phyloP scores from a whole-genome alignment of 805 yeast genomes.

The Suhomyces prunicola region DNA sequence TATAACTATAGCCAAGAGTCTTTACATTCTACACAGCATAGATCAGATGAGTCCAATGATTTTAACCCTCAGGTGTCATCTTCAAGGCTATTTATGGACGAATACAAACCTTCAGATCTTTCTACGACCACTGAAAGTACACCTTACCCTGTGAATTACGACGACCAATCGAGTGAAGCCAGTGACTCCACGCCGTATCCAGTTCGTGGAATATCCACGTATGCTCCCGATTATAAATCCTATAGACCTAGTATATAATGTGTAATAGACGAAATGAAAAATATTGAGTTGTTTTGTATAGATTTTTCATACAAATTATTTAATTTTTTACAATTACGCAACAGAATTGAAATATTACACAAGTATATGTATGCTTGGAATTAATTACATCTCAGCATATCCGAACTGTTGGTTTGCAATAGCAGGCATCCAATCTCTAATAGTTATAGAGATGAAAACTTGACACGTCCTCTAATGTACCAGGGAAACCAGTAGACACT shows the following conservation, averaged over 20 bases:
- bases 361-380: background rate
- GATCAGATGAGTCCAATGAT: background rate
- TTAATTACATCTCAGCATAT: no score
- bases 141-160: background rate
- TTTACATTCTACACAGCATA: background rate
- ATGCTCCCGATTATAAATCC: constrained; percentile 6
- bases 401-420: no score
- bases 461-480: no score
- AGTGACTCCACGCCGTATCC: constrained; percentile 26
- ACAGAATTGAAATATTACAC: background rate
- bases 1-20: background rate
- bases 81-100: background rate
- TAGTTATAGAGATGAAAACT: no score
- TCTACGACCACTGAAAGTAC: background rate
- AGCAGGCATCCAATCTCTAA: no score
- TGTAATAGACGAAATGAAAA: background rate
- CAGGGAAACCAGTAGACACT: background rate
- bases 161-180: background rate
- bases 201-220: constrained; percentile 29
- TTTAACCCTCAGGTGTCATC: background rate
- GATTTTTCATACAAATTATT: no score
- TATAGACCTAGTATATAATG: background rate
- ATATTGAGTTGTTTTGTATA: no score
- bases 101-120: background rate
- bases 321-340: background rate